Conservation (phyloP, 768 basidiomycete genomes). For the Kwoniella dendrophila region DNA sequence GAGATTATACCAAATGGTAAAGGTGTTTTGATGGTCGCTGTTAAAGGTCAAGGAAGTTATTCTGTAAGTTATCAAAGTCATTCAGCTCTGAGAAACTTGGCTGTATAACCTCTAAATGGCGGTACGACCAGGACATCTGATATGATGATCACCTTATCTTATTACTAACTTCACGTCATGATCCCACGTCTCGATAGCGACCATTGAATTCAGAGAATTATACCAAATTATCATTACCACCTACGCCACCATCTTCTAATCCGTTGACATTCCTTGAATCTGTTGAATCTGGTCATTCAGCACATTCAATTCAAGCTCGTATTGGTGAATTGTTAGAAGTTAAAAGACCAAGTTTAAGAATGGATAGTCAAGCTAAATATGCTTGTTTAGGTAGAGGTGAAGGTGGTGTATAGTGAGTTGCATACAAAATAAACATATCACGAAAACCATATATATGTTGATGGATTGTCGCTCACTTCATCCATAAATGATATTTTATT, state of each 20-base stretch:
- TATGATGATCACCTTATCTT: too few relatives aligned
- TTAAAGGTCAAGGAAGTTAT: conserved; percentile 73
- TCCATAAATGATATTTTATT: too few relatives aligned
- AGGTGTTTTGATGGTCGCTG: conserved; percentile 83
- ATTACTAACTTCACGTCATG: too few relatives aligned
- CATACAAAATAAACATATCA: too few relatives aligned
- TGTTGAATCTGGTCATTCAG: conserved; percentile 86
- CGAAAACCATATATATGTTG: too few relatives aligned
- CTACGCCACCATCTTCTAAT: conserved; percentile 56
- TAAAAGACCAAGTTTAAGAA: conserved; percentile 68
- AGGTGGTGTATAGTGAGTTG: conserved; percentile 61
- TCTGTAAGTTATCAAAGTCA: conserved; percentile 34
- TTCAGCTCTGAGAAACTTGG: neutral
- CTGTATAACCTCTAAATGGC: neutral
- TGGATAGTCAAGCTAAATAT: conserved; percentile 98
- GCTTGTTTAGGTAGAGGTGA: conserved; percentile 81
- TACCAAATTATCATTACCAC: conserved; percentile 61
- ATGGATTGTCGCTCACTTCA: neutral
- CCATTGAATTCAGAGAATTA: conserved; percentile 63
- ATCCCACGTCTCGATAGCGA: too few relatives aligned
- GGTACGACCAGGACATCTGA: neutral
- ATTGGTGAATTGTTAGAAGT: conserved; percentile 72
- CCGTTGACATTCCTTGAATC: conserved; percentile 79
- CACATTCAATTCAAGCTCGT: conserved; percentile 78
- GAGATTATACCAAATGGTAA: conserved; percentile 56